phyloP scores from a whole-genome alignment of 176 grass and related monocot species.

The Phoenix dactylifera region DNA sequence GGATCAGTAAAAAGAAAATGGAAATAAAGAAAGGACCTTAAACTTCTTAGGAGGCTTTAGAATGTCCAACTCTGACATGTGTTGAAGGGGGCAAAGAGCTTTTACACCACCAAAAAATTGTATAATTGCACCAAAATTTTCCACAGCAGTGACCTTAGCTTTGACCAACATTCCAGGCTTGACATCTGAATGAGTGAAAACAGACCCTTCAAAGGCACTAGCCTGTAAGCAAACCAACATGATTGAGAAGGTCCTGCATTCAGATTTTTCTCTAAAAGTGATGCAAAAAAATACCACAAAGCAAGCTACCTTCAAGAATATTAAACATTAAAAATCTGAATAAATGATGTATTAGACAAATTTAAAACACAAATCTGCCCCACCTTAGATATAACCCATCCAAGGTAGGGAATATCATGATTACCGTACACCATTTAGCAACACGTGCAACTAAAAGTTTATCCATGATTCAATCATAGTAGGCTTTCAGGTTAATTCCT shows the following conservation, averaged over 20 bases:
- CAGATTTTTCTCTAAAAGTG: no score
- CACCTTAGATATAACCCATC: no score
- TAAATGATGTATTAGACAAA: no score
- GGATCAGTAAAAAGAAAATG: background rate
- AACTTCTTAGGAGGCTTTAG: constrained; percentile 92
- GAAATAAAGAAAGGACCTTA: constrained; percentile 44
- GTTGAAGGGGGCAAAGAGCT: constrained; percentile 80
- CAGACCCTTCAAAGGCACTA: constrained; percentile 92
- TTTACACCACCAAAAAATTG: constrained; percentile 94
- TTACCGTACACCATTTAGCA: no score
- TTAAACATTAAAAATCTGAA: no score
- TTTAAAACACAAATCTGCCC: no score
- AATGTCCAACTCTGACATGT: constrained; percentile 94
- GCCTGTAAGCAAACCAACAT: constrained; percentile 36
- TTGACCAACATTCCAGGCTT: constrained; percentile 92
- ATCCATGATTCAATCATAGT: no score
- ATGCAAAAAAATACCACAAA: no score
- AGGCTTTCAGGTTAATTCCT: no score
- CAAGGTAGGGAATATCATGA: no score
- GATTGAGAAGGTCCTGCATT: background rate
- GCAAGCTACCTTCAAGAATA: no score
- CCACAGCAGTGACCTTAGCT: constrained; percentile 70
- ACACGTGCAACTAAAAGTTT: no score
- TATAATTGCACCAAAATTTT: constrained; percentile 60
- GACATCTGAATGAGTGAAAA: constrained; percentile 98